Conservation (phyloP, 2,329 filamentous ascomycete genomes). For the Ceratocystis eucalypticola region DNA sequence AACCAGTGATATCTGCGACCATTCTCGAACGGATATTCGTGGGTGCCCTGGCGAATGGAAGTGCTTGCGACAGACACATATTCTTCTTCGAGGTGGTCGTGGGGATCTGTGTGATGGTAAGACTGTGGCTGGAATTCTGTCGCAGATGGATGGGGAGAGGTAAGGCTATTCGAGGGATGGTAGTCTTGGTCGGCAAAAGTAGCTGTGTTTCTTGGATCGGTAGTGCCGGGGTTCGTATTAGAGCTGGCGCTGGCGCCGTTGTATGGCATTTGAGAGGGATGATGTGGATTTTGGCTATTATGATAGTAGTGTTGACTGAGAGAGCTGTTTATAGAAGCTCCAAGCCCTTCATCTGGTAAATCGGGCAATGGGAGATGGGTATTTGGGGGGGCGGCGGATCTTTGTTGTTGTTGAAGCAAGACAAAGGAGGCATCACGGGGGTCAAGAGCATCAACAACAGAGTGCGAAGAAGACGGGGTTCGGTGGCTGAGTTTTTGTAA, state of each 20-base stretch:
- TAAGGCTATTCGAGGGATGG: neutral
- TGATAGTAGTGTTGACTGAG: neutral
- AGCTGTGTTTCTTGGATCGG: neutral
- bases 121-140: neutral
- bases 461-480: neutral
- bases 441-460: neutral
- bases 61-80: slow-evolving; percentile 13
- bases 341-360: neutral
- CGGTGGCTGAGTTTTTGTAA: slow-evolving; percentile 5
- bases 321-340: neutral
- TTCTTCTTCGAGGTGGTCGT: slow-evolving; percentile 8
- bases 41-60: slow-evolving; percentile 12
- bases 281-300: no score
- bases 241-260: neutral
- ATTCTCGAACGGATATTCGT: slow-evolving; percentile 19
- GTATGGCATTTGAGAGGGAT: neutral
- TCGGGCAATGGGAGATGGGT: neutral
- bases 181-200: neutral
- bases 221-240: no score
- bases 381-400: neutral
- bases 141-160: neutral
- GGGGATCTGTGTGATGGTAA: neutral
- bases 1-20: slow-evolving; percentile 31
- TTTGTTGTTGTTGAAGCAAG: neutral
- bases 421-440: neutral